Evolutionary conservation across 2,329 filamentous ascomycete species (phyloP).

Genomic region (Cyanodermella asteris): DNA sequence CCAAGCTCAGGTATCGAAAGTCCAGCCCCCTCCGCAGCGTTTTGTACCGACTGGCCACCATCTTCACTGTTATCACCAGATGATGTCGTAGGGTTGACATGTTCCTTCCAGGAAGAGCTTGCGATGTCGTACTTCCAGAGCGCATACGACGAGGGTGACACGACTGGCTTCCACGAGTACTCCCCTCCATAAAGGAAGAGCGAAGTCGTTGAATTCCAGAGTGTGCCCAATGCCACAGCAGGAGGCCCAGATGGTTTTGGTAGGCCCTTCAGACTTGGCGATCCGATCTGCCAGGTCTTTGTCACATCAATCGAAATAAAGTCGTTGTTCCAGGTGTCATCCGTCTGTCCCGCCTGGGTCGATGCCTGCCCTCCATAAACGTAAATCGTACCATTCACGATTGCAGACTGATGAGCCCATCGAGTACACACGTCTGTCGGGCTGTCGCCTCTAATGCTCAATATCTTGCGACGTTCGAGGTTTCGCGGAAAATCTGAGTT

Average conservation of each 20-base stretch:
- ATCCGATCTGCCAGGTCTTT: slow-evolving; percentile 45
- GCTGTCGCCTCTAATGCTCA: slow-evolving; percentile 22
- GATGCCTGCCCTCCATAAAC: slow-evolving; percentile 52
- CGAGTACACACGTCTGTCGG: slow-evolving; percentile 37
- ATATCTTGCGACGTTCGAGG: too few relatives aligned
- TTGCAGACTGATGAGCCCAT: slow-evolving; percentile 44
- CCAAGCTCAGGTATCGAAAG: slow-evolving; percentile 47
- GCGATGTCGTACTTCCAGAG: slow-evolving; percentile 50
- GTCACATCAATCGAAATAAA: slow-evolving; percentile 52
- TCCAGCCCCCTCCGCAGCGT: slow-evolving; percentile 52
- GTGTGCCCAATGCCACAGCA: slow-evolving; percentile 47
- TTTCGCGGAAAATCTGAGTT: too few relatives aligned
- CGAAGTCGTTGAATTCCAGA: slow-evolving; percentile 51
- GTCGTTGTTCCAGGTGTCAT: slow-evolving; percentile 32
- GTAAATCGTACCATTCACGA: slow-evolving; percentile 55
- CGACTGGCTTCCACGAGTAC: slow-evolving; percentile 41
- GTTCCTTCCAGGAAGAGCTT: slow-evolving; percentile 39
- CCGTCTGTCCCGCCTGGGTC: slow-evolving; percentile 29
- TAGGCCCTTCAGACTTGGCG: slow-evolving; percentile 40
- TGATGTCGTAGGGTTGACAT: slow-evolving; percentile 37
- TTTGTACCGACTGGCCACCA: slow-evolving; percentile 35
- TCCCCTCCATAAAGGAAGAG: slow-evolving; percentile 56
- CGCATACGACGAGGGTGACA: slow-evolving; percentile 35
- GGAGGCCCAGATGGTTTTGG: slow-evolving; percentile 46
- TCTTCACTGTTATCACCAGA: slow-evolving; percentile 39